Conservation (phyloP, 2,329 filamentous ascomycete genomes). For the Fusarium annulatum region DNA sequence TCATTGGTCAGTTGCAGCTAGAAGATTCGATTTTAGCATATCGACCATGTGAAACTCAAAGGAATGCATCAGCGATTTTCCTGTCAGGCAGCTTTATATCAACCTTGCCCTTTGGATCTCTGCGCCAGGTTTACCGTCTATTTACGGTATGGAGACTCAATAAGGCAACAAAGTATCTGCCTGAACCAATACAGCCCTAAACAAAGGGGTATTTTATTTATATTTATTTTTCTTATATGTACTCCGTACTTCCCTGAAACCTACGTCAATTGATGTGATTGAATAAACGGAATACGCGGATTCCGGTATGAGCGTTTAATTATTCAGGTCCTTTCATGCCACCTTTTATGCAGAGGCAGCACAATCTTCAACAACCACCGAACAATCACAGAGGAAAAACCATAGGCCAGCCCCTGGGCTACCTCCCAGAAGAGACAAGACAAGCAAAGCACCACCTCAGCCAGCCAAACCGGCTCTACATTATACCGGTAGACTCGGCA, state of each 20-base stretch:
- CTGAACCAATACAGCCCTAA: not conserved
- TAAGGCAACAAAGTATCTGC: slow-evolving; percentile 3
- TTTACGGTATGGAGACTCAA: not conserved
- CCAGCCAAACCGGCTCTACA: slow-evolving; percentile 17
- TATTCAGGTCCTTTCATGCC: not conserved
- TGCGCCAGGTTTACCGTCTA: not conserved
- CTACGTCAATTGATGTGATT: not conserved
- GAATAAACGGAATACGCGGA: slow-evolving; percentile 12
- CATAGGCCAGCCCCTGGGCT: slow-evolving; percentile 14
- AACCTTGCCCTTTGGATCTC: not conserved
- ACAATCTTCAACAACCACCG: not conserved
- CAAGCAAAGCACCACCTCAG: not conserved
- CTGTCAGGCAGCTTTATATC: not conserved
- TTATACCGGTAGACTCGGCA: slow-evolving; percentile 27
- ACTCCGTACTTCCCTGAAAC: not conserved
- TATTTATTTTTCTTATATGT: not conserved
- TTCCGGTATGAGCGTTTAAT: slow-evolving; percentile 10
- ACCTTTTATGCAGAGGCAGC: slow-evolving; percentile 13
- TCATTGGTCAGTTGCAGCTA: slow-evolving; percentile 26
- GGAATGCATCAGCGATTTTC: not conserved
- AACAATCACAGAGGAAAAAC: not conserved
- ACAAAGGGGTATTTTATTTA: not conserved
- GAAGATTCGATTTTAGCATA: slow-evolving; percentile 21
- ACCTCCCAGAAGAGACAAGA: slow-evolving; percentile 3
- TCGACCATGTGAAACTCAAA: slow-evolving; percentile 13